phyloP scores from a whole-genome alignment of 805 yeast species.

The Ogataea siamensis region DNA sequence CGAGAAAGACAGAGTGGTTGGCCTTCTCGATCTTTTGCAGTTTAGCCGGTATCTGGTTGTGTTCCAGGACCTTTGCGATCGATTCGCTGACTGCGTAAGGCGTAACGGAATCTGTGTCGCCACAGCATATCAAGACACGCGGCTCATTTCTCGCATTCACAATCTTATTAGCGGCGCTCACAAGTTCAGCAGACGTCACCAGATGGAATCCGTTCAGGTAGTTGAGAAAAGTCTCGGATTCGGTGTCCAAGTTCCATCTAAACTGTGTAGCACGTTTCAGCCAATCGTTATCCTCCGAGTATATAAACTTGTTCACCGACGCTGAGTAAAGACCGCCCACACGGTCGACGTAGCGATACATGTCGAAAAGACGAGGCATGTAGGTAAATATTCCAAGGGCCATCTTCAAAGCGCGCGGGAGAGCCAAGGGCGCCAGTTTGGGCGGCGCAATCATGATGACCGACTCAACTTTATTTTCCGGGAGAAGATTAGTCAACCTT shows the following conservation, averaged over 20 bases:
- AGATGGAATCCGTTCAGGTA: slow-evolving; percentile 51
- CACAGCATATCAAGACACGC: slow-evolving; percentile 58
- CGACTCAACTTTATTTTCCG: slow-evolving; percentile 42
- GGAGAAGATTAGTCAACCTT: slow-evolving; percentile 40
- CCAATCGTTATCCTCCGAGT: slow-evolving; percentile 29
- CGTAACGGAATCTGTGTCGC: slow-evolving; percentile 55
- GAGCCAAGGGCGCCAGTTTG: slow-evolving; percentile 15
- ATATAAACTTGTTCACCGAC: slow-evolving; percentile 59
- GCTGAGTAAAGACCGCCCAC: slow-evolving; percentile 57
- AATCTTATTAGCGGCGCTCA: slow-evolving; percentile 37
- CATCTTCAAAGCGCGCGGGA: slow-evolving; percentile 19
- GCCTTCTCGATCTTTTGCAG: slow-evolving; percentile 44
- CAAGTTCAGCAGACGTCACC: slow-evolving; percentile 44
- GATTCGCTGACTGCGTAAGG: slow-evolving; percentile 38
- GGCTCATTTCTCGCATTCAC: slow-evolving; percentile 33
- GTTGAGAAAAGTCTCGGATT: slow-evolving; percentile 50
- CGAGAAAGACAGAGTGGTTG: slow-evolving; percentile 64
- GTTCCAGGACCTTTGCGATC: slow-evolving; percentile 31
- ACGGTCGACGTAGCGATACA: slow-evolving; percentile 58
- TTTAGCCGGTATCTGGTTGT: slow-evolving; percentile 32
- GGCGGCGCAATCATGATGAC: slow-evolving; percentile 51
- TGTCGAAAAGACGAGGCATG: slow-evolving; percentile 49
- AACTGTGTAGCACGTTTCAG: slow-evolving; percentile 54
- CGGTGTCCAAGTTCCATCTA: slow-evolving; percentile 67
- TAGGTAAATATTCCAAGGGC: slow-evolving; percentile 36